Evolutionary conservation across 2,329 filamentous ascomycete species (phyloP), one percentile per base, ranked within the genome.

Genomic region (Aureobasidium sp.): DNA sequence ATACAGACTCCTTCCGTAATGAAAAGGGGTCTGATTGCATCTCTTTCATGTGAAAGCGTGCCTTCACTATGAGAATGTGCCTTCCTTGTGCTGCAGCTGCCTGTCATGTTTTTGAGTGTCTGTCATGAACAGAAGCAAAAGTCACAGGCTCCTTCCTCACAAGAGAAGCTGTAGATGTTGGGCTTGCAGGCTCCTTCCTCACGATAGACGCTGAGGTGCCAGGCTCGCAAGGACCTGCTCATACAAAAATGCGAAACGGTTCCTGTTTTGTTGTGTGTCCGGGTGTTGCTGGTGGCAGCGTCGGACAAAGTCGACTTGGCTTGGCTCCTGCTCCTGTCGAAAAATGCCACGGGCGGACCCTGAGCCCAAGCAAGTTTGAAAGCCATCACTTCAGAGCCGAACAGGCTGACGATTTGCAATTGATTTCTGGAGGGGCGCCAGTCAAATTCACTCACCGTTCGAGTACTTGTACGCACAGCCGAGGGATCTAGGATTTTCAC

Each of bases 351-450:
- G 21, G 14, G 34, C 42, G 14, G 54, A 58, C 54, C 54, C 54
- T 58, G 54, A 58, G 21, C 42, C 41, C 51, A 55, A 29, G 14
- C 39, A 39, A 8, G 42, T 32, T 42, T 37, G 5, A 27, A 54
- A 41, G 1, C 21, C 32, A 11, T 14, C 41, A 44, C 25, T 54
- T 14, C 50, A 57, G 32, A 25, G 41, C 53, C 39, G 53, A 57
- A 39, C 29, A 5, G 53, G 39, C 53, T 57, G 53, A 57, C 39
- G 16, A 34, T 55, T 44, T 44, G 13, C 29, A 32, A 54, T 41
- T 39, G 32, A 54, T 45, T 45, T 57, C 53, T 57, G 53, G 53
- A 57, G 51, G 39, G 53, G 53, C 51, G 37, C 53, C 21, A 21
- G 21, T 21, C 21, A 29, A 36, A 41, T 44, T 9, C 9, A 34